A percentile compares a stretch with the other conserved stretches of the same genome.
phyloP scores from a whole-genome alignment of 2,329 filamentous ascomycete genomes.

The Apiospora malaysiana region DNA sequence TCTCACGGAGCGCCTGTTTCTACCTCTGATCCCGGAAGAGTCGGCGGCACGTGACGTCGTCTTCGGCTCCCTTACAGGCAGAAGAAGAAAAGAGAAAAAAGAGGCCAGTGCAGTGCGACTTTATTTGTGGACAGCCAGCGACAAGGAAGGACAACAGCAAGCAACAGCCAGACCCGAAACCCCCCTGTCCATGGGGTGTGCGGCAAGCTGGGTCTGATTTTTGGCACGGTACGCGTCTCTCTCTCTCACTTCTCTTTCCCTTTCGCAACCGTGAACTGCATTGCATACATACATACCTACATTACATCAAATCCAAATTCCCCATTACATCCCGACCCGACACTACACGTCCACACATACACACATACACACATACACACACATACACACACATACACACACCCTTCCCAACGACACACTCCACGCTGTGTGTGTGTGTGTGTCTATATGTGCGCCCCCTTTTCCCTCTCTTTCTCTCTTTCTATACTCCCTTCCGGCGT shows the following conservation, averaged over 20 bases:
- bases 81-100: not conserved
- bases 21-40: not conserved
- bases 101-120: constrained; percentile 19
- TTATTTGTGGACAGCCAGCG: constrained; percentile 13
- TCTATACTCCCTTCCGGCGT: not conserved
- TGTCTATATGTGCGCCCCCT: not conserved
- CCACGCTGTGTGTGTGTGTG: not conserved
- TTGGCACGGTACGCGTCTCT: constrained; percentile 28
- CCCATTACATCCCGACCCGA: constrained; percentile 7
- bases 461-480: not conserved
- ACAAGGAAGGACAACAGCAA: constrained; percentile 11
- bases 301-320: constrained; percentile 10
- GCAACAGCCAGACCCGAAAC: constrained; percentile 15
- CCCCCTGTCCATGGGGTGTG: constrained; percentile 12
- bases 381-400: not conserved
- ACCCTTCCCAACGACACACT: constrained; percentile 4
- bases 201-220: constrained; percentile 14
- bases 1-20: constrained; percentile 3
- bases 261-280: constrained; percentile 18
- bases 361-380: not conserved
- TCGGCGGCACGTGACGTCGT: constrained; percentile 9
- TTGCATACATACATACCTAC: not conserved
- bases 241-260: constrained; percentile 8
- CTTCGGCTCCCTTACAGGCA: not conserved
- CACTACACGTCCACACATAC: constrained; percentile 10